Base-by-base conservation (phyloP, 768 basidiomycete species). In the Clavaria fumosa region DNA sequence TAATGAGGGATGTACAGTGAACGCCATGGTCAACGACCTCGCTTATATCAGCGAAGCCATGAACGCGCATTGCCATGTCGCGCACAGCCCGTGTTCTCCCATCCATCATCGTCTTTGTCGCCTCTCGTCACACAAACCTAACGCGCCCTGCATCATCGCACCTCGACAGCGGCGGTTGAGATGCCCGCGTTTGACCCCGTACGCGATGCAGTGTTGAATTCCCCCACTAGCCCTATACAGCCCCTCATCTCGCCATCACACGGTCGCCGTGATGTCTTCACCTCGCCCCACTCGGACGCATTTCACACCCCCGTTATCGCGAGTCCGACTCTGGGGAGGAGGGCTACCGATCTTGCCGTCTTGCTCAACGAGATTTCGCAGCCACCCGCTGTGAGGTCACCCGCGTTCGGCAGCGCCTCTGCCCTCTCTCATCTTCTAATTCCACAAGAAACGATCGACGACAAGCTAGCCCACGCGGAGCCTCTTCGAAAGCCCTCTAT, bases 151-250 rank as follows among this genome's bases (percentile, higher is more conserved):
- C n/a, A n/a, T n/a, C n/a, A n/a, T n/a, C n/a, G 33, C 17, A 14
- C 33, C 4, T 10, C 18, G 19, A 34, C 18, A 12, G 18, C 33
- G 18, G 14, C 22, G 12, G 12, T 12, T 14, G 22, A 35, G 23
- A 76, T 77, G 76, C 75, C 81, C 47, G 70, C 70, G 41, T 83
- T 84, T 66, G 83, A 85, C 67, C 81, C 83, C 50, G 81, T 86
- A 44, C 71, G 83, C 55, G 83, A 85, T 67, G 83, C 83, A 44
- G 78, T 83, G 50, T 70, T 80, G 49, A 81, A 81, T 58, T 80
- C 78, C 30, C 81, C 81, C 21, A 55, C 73, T 48, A 63, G 67
- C 27, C 63, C 64, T 45, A 52, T 66, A 34, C 58, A 48, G 40
- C 61, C 44, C 59, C 63, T 37, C 51, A 46, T 46, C 48, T 32